These are phyloP conservation scores for Acanthamoeba lenticulata DNA, from an alignment of 208 protist genomes.

Conservation along the genomic window DNA sequence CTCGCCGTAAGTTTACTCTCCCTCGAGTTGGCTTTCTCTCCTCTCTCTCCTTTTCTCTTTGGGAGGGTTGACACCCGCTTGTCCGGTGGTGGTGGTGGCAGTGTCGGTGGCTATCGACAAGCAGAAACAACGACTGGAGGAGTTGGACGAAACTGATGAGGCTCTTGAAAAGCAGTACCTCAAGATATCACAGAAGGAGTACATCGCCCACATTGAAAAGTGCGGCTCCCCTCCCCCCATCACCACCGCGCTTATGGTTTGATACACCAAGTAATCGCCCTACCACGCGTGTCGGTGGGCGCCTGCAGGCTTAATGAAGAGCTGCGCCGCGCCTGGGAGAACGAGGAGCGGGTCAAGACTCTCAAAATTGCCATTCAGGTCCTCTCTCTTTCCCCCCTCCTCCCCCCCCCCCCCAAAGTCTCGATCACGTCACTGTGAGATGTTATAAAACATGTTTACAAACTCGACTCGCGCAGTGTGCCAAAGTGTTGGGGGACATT, in stretches of 20 bases:
- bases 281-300: not conserved
- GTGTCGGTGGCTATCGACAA: conserved; percentile 72
- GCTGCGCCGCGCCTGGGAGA: conserved; percentile 83
- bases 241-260: not conserved
- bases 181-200: conserved; percentile 73
- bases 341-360: conserved; percentile 86
- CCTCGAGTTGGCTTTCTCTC: too few species aligned
- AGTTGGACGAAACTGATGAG: conserved; percentile 77
- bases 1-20: not conserved
- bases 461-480: conserved; percentile 37
- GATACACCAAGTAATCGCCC: not conserved
- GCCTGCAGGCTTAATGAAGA: conserved; percentile 76
- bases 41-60: not conserved
- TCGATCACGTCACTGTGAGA: not conserved
- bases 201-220: conserved; percentile 65
- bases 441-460: not conserved
- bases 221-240: not conserved
- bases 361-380: conserved; percentile 90
- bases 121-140: conserved; percentile 73
- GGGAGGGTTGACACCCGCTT: not conserved
- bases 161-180: conserved; percentile 64
- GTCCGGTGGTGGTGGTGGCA: not conserved
- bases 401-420: not conserved
- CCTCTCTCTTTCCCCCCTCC: not conserved
- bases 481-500: conserved; percentile 81